Percentiles rank a stretch among this genome's conserved stretches.
phyloP scores from a whole-genome alignment of 768 basidiomycete species.

The Candolleomyces aberdarensis region DNA sequence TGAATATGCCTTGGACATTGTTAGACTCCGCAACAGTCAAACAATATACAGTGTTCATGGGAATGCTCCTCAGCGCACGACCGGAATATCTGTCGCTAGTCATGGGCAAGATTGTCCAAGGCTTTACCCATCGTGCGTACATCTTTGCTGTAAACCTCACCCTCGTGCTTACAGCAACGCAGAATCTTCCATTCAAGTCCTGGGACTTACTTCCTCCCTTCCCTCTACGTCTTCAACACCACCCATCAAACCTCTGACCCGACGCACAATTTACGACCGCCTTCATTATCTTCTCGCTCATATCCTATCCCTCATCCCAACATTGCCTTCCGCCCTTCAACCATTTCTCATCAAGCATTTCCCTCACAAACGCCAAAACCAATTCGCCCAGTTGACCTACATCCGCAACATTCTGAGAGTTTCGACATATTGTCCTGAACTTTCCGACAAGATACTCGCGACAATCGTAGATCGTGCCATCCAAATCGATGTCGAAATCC shows the following conservation, averaged over 20 bases:
- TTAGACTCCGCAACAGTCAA: conserved; percentile 83
- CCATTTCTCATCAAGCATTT: conserved; percentile 83
- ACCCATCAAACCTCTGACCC: conserved; percentile 61
- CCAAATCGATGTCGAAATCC: conserved; percentile 97
- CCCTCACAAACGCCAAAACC: conserved; percentile 89
- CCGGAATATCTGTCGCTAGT: conserved; percentile 90
- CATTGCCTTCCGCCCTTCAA: conserved; percentile 81
- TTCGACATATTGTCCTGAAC: conserved; percentile 83
- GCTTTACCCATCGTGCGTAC: conserved; percentile 84
- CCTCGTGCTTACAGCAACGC: conserved; percentile 6
- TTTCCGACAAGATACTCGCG: conserved; percentile 79
- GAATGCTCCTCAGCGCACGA: conserved; percentile 86
- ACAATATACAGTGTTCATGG: conserved; percentile 85
- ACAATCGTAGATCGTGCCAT: conserved; percentile 92
- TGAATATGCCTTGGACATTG: conserved; percentile 90
- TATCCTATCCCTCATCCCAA: conserved; percentile 88
- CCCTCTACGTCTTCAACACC: conserved; percentile 35
- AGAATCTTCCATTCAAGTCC: conserved; percentile 73
- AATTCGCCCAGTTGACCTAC: conserved; percentile 78
- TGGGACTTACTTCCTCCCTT: conserved; percentile 57
- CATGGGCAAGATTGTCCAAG: conserved; percentile 76
- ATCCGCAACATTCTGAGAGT: conserved; percentile 85
- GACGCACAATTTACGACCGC: conserved; percentile 81
- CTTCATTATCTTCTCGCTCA: conserved; percentile 84
- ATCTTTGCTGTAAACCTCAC: conserved; percentile 1